Base-by-base conservation (phyloP, 2,329 filamentous ascomycete species). In the Fusarium udum region DNA sequence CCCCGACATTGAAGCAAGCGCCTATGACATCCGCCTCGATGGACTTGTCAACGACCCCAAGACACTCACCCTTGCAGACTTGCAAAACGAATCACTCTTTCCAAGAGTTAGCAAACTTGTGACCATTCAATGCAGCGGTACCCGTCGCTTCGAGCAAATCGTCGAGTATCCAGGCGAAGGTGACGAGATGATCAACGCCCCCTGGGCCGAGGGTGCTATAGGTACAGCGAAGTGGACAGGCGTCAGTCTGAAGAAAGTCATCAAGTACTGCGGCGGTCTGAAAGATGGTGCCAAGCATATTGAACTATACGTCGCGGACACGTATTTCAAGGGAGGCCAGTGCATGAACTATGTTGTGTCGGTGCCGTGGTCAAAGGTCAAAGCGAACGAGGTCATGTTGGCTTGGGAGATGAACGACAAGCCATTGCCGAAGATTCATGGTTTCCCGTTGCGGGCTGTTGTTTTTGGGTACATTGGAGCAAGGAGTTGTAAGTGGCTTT, bases 381-480 rank as follows among this genome's bases (percentile, higher is more conserved):
- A 90, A 73, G 81, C 85, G 7, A 87, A 91, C 71, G 89, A 93
- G 76, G 91, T 93, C 0, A 82, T 93, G 49, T 83, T 93, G 1
- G 89, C 88, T 0, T 93, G 90, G 90, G 89, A 92, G 76, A 93
- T 93, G 91, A 93, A 93, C 65, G 91, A 88, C 8, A 83, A 91
- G 68, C 85, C 85, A 0, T 81, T 93, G 1, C 91, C 91, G 0
- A 85, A 84, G 26, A 92, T 92, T 57, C 92, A 93, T 67, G 91
- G 91, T 0, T 90, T 84, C n/a, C 91, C 91, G 0, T 80, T 93
- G 0, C 84, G 91, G 14, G 84, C 86, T 0, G 85, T 93, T 0
- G 90, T 92, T 0, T 84, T 91, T 73, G 90, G 90, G 0, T 92
- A 92, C 70, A 92, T 93, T 63, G 91, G 91, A 1, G 91, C 91